These are phyloP conservation scores for Penicillium oxalicum DNA, from an alignment of 2,329 filamentous ascomycete genomes.

Conservation along the genomic window DNA sequence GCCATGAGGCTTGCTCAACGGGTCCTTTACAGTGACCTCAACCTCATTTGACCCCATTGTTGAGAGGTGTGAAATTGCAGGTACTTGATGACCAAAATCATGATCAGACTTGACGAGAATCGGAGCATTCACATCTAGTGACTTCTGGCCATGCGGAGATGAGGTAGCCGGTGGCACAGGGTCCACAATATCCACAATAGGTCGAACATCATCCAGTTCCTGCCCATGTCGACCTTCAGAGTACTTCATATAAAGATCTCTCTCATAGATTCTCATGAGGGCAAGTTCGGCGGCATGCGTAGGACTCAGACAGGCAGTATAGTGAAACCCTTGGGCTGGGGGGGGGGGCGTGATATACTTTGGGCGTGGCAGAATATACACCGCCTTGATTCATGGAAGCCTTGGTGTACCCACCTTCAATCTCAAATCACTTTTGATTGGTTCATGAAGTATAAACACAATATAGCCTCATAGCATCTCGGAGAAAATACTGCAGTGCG, in stretches of 20 bases:
- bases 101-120: not conserved
- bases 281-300: no score
- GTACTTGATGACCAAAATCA: not conserved
- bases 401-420: not conserved
- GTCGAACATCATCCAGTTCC: not conserved
- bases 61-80: not conserved
- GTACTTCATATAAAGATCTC: no score
- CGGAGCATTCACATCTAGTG: not conserved
- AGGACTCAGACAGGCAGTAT: no score
- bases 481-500: no score
- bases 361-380: not conserved
- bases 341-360: no score
- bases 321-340: no score
- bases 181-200: not conserved
- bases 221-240: no score
- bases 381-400: not conserved
- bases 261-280: no score
- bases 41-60: not conserved
- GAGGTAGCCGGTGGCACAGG: not conserved
- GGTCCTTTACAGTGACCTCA: no score
- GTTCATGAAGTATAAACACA: not conserved
- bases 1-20: not conserved
- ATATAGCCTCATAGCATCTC: no score
- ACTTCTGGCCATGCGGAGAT: not conserved
- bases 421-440: not conserved